Evolutionary conservation across 805 yeast species (phyloP), one percentile per base, ranked within the genome.

Genomic region (Millerozyma acaciae): DNA sequence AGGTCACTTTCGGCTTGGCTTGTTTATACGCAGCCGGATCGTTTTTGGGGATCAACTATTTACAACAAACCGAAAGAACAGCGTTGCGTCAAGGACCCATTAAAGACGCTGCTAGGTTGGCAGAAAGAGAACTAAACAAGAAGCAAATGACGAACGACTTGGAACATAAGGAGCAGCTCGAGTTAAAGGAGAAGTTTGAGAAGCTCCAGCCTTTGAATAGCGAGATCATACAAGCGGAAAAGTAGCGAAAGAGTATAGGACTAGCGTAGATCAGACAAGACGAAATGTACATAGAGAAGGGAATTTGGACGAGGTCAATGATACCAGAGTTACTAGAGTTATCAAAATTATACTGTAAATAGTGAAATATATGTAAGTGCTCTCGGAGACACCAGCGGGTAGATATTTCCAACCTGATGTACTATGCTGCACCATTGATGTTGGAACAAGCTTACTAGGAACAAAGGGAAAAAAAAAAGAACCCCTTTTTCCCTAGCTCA

Each of bases 61-160:
- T 81, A 27, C 94, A 87, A 46, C 73, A 73, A 23, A 59, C 72
- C 40, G 95, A 86, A 53, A 70, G 86, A 48, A 79, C 75, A 13
- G 80, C 82, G 2, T 63, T 85, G 28, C 80, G 82, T 48, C 84
- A 76, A 47, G 96, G 96, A 1, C 95, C 95, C 4, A 76, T 84
- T 47, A 84, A 84, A 48, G 96, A 86, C 53, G 87, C 88, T 2
- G 75, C 68, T 39, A 64, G 94, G 37, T 55, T 81, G 39, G 68
- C 69, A 29, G 70, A 65, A 28, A 73, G 73, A 48, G 55, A 61
- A 41, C 51, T 65, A 48, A 43, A 52, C 35, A 60, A 58, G 46
- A 78, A 73, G 43, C 68, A 66, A 42, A 35, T 53, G 34, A 57
- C 73, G 26, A 84, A 84, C 54, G 68, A 76, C 37, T 57, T 65